These are phyloP conservation scores for Sporothrix brunneoviolacea DNA, from an alignment of 2,329 filamentous ascomycete species.

Conservation along the genomic window DNA sequence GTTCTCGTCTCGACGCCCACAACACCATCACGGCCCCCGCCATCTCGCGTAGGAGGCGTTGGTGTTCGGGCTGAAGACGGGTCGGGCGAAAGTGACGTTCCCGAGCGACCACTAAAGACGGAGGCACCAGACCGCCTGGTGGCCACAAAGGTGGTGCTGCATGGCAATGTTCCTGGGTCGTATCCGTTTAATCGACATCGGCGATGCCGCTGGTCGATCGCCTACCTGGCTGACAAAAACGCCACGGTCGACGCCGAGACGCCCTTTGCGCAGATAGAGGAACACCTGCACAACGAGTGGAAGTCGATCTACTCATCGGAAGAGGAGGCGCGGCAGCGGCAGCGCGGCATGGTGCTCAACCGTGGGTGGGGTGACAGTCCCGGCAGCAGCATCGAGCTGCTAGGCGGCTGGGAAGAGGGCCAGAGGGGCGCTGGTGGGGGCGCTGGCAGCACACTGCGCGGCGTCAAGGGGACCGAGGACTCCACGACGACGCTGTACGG, in stretches of 20 bases:
- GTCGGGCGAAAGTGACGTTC: constrained; percentile 12
- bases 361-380: constrained; percentile 88
- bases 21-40: constrained; percentile 56
- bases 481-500: constrained; percentile 80
- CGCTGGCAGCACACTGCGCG: constrained; percentile 33
- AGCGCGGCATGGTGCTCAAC: constrained; percentile 80
- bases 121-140: constrained; percentile 60
- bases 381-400: constrained; percentile 77
- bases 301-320: constrained; percentile 54
- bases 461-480: constrained; percentile 48
- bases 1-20: constrained; percentile 78
- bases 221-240: constrained; percentile 40
- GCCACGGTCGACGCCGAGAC: constrained; percentile 66
- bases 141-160: constrained; percentile 85
- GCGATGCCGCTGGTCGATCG: constrained; percentile 77
- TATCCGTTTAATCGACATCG: constrained; percentile 96
- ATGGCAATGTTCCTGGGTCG: constrained; percentile 90
- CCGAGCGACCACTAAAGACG: constrained; percentile 32
- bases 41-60: constrained; percentile 30
- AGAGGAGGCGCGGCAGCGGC: constrained; percentile 43
- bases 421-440: constrained; percentile 34
- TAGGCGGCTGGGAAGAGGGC: constrained; percentile 71
- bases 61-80: constrained; percentile 19
- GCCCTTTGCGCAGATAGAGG: constrained; percentile 65
- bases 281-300: constrained; percentile 63